Base-by-base conservation (phyloP, 2,329 filamentous ascomycete genomes). In the Basipetospora chlamydospora region DNA sequence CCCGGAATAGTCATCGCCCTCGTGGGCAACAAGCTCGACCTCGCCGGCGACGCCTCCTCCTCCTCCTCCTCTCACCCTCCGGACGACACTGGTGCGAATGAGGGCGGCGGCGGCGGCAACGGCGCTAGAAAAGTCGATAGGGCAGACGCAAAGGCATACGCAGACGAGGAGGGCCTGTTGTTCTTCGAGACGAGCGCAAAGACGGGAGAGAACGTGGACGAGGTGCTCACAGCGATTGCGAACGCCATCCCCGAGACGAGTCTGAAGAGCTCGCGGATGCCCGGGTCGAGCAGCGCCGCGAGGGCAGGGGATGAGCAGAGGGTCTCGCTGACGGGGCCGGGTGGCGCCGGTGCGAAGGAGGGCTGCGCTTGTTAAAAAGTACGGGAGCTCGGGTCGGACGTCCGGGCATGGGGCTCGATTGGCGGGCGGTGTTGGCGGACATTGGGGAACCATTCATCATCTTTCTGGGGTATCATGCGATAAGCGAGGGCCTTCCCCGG, bases 131-230 rank as follows among this genome's bases (percentile, higher is more conserved):
- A 94, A 61, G 76, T 98, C 23, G 76, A 81, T 35, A 90, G 80
- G n/a, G 79, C 84, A 44, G 87, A 95, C 62, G 90, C 87, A 28
- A 85, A 86, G 63, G 66, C 76, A 38, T 98, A 96, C 59, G 90
- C 90, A 6, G 87, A 96, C 47, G 88, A 96, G 59, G 90, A 98
- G 60, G 76, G 79, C 38, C 64, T 98, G 46, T 59, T 98, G 45
- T 98, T 98, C 65, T 96, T 95, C 57, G 90, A 98, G 67, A 98
- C 90, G 12, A 93, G 84, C 55, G 90, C 90, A 33, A 98, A 98
- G 76, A 90, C 85, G 4, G 90, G 90, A 18, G 73, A 81, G 53
- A 95, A 95, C 56, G 90, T 98, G 26, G 77, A 80, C 37, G 88
- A 95, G 49, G 90, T 98, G 22, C 98, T 98, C 55, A 95, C 87